Base-by-base conservation (phyloP, 1,139 yeast genomes). In the Suhomyces choctaworum region DNA sequence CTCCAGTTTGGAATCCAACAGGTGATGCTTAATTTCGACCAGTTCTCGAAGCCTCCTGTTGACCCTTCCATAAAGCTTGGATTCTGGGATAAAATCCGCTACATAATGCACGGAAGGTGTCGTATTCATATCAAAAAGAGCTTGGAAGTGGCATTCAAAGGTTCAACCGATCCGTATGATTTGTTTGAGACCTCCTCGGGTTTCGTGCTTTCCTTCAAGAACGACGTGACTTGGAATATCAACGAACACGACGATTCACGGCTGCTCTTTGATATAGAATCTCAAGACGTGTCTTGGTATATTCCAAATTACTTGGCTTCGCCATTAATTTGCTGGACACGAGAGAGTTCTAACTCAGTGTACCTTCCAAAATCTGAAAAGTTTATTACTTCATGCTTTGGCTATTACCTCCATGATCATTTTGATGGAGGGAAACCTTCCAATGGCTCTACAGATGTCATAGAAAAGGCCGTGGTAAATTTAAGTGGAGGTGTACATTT, bases 1-100 rank as follows among this genome's bases (percentile, higher is more conserved):
- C 82, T 82, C 51, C 88, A 82, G 49, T 90, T 95, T 25, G 94
- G 89, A 1, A 73, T 90, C 25, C 90, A 88, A 46, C 92, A 88
- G 46, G 72, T 82, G 2, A 85, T 86, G 82, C 66, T 80, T 37
- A 84, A 80, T 40, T 73, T 90, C 48, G 96, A 89, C 50, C 82
- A 84, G 36, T 86, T 90, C 54, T 80, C 95, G 1, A 92, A 82
- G 49, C 85, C 86, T 1, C 85, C 85, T 59, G 63, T 87, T 75
- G 98, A 78, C 48, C 73, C 73, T 2, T 74, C 80, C 3, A 53
- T 63, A 7, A 73, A 73, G 45, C 47, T 78, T 10, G 82, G 82
- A 12, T 73, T 76, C 42, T 78, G 83, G 83, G 83, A 78, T 50
- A 77, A 77, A 47, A 41, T 77, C 35, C 60, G 76, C 26, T 57